Evolutionary conservation across 768 basidiomycete species (phyloP), one percentile per base, ranked within the genome.

Genomic region (Russula compacta): DNA sequence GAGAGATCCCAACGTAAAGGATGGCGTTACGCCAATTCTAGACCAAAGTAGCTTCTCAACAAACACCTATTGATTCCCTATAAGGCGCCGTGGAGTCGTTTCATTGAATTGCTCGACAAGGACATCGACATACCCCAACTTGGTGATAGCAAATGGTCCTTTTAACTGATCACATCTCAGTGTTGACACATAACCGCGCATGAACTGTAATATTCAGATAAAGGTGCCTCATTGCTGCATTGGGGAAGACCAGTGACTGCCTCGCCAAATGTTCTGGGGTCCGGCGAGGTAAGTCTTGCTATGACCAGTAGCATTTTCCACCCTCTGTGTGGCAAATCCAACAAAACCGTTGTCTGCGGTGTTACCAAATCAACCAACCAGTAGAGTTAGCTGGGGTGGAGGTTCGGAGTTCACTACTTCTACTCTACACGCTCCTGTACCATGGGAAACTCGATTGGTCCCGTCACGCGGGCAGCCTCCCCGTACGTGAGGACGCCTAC

Each of bases 401-500:
- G 9, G n/a, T 54, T 21, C 39, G 29, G 38, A 40, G 29, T 32
- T 48, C 11, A 40, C 29, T 49, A 24, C 29, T 44, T 48, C 29
- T 59, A 63, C 32, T 65, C 64, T 49, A 66, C 65, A 24, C 63
- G 59, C 39, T 66, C 65, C 53, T 55, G 59, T 35, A 65, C 63
- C 51, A 66, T 64, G 47, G 74, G 74, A 68, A 74, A 74, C 5
- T 69, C 61, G 9, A 78, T 68, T 29, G 75, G 71, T 59, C 72
- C 67, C 19, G 61, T 62, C 40, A 77, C 79, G 50, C 77, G 76
- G 50, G 77, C 77, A 14, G 84, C 90, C 70, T 90, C 87, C 29
- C 91, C 92, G 53, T 86, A 87, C 3, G 81, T 85, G 51, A 94
- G 78, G 47, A 84, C 66, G 19, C 93, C 93, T 19, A 95, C 89